These are phyloP conservation scores for Aureobasidium zeae DNA, from an alignment of 2,329 filamentous ascomycete genomes.

Conservation along the genomic window DNA sequence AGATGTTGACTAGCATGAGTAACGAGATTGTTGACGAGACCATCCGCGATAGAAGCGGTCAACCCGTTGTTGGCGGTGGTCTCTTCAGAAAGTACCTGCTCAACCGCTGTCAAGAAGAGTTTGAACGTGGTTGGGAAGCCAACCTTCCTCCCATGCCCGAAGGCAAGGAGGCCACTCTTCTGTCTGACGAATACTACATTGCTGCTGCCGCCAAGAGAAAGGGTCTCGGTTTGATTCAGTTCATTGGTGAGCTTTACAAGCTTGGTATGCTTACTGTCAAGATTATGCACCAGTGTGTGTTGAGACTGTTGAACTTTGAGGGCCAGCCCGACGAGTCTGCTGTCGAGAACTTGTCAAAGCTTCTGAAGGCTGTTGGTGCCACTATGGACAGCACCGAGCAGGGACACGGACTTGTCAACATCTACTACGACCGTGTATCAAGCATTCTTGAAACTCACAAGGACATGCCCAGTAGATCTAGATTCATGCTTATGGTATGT, in stretches of 20 bases:
- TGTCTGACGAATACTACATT: constrained; percentile 94
- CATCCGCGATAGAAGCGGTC: constrained; percentile 80
- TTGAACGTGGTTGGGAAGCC: constrained; percentile 93
- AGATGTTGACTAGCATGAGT: constrained; percentile 93
- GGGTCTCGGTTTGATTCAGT: constrained; percentile 95
- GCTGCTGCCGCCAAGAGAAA: constrained; percentile 91
- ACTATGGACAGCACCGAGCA: constrained; percentile 77
- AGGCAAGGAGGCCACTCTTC: constrained; percentile 66
- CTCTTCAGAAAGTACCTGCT: constrained; percentile 98
- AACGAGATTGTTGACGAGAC: constrained; percentile 90
- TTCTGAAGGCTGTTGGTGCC: constrained; percentile 81
- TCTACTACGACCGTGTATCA: constrained; percentile 85
- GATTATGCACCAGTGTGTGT: constrained; percentile 99
- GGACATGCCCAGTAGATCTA: constrained; percentile 69
- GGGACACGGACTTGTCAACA: constrained; percentile 78
- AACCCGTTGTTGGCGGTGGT: constrained; percentile 82
- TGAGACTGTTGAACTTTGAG: constrained; percentile 92
- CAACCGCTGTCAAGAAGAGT: constrained; percentile 97
- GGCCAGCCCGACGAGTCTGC: constrained; percentile 90
- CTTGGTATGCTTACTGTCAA: constrained; percentile 95
- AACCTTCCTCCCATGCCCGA: constrained; percentile 74
- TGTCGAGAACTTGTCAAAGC: constrained; percentile 88
- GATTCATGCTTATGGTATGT: constrained; percentile 81
- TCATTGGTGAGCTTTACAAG: constrained; percentile 99
- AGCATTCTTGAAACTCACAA: constrained; percentile 70